phyloP scores from a whole-genome alignment of 345 rosid genomes.

The Lagerstroemia speciosa region DNA sequence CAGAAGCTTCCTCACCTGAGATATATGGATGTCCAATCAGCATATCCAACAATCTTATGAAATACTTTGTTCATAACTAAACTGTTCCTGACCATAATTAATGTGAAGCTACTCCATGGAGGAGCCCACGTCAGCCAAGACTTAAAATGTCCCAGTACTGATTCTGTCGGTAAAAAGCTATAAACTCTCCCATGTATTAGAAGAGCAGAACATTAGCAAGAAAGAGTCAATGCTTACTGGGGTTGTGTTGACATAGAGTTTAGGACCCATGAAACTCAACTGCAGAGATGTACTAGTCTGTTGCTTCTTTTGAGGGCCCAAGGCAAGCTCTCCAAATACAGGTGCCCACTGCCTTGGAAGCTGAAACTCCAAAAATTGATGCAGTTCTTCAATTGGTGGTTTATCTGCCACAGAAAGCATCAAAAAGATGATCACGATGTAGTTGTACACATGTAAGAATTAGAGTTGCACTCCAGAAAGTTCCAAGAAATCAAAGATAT shows the following conservation, averaged over 20 bases:
- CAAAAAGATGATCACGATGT: background rate
- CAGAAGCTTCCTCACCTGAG: background rate
- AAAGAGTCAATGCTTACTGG: slow-evolving; percentile 8
- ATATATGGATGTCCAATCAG: background rate
- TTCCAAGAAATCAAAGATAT: background rate
- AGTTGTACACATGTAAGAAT: background rate
- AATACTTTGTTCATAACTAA: background rate
- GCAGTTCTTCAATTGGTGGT: slow-evolving; percentile 41
- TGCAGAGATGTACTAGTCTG: slow-evolving; percentile 31
- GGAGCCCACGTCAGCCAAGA: background rate
- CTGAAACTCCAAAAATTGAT: slow-evolving; percentile 49
- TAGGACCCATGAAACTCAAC: slow-evolving; percentile 46
- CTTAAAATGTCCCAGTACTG: background rate
- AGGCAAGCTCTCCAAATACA: slow-evolving; percentile 39
- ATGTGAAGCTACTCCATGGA: background rate
- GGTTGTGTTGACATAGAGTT: slow-evolving; percentile 37
- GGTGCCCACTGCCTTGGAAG: slow-evolving; percentile 51
- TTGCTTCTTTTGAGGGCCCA: slow-evolving; percentile 37
- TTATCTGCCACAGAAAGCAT: slow-evolving; percentile 23
- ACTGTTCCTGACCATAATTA: background rate
- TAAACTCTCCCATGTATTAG: background rate
- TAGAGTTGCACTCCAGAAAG: background rate
- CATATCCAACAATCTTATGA: background rate
- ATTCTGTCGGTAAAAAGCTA: background rate
- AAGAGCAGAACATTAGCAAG: background rate